Base-by-base conservation (phyloP, 768 basidiomycete genomes). In the Russula dissimulans region DNA sequence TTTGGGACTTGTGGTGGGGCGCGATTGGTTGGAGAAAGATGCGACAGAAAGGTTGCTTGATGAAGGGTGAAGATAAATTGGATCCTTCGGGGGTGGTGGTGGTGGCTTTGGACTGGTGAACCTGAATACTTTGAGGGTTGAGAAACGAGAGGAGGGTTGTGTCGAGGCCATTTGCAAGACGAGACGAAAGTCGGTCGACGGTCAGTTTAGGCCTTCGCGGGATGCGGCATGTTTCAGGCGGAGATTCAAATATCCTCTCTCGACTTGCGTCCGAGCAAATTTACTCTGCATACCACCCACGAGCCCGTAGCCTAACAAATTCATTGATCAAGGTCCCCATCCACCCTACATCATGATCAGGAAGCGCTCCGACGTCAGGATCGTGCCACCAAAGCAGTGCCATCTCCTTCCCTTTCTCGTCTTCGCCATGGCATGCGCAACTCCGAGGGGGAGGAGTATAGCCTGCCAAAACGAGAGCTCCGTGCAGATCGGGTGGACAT, bases 51-150 rank as follows among this genome's bases (percentile, higher is more conserved):
- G 52, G 15, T 60, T 60, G 22, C 1, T 31, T 10, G 61, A 54
- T 11, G 47, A 41, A n/a, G 54, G 22, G 36, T 66, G 61, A 22
- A 61, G 47, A 47, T 64, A 61, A 48, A 32, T 26, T 5, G 63
- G 17, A 15, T 66, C 65, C 56, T 66, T 66, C 10, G 65, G 65
- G 3, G 64, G 64, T 0, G 54, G 62, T 0, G 56, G 63, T 0
- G 65, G 62, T 12, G 65, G 65, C 12, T 57, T 60, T 32, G 65
- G 58, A 12, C 56, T 26, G 5, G 56, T 44, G 18, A 66, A 57
- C 26, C 52, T 60, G 59, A 66, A 66, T 10, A 66, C 56, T 29
- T 66, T 66, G 44, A 66, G 34, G 5, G 65, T 57, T 2, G 65
- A 66, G 48, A 66, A 66, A 44, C 52, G 65, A 26, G 22, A 26